Base-by-base conservation (phyloP, 2,329 filamentous ascomycete genomes). In the Hymenoscyphus scutula region DNA sequence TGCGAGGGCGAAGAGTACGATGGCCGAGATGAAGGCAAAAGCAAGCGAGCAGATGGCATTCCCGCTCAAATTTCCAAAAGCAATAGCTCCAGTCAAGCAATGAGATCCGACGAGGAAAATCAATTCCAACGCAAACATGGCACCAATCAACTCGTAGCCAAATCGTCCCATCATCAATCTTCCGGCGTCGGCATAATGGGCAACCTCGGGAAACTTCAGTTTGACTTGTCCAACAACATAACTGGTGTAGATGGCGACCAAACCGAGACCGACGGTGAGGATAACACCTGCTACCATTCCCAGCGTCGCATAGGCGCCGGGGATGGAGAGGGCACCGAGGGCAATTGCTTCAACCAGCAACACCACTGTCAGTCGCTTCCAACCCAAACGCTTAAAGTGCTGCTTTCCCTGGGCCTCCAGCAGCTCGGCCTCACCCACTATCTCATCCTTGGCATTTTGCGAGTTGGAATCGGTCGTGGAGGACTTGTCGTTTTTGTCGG, bases 101-200 rank as follows among this genome's bases (percentile, higher is more conserved):
- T 89, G 86, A 32, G 82, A 84, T 17, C 80, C 83, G 77, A 86
- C 84, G 67, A 86, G 78, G 74, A 88, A 87, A n/a, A 87, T 73
- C 17, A 87, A 74, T 67, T 87, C 81, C 25, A 87, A 70, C 5
- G 80, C 73, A 67, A 83, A 81, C 6, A 77, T 80, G 17, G 76
- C 70, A 3, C 82, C 83, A 57, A 85, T 75, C 34, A 87, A 64
- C 66, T 84, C 81, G 32, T 80, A 77, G 1, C 82, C 83, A 51
- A 80, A 75, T 8, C 69, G 73, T 0, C 85, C 85, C 57, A 76
- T 74, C 23, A 87, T 74, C 17, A 87, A 74, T 53, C 80, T 75
- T 13, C 83, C 84, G 2, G 82, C 84, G 69, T 88, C 85, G 1
- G 82, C 82, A 62, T 72, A 72, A 34, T 72, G 68, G 25, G 66